These are phyloP conservation scores for Aspergillus cristatus DNA, from an alignment of 495 filamentous ascomycete genomes.

Conservation along the genomic window DNA sequence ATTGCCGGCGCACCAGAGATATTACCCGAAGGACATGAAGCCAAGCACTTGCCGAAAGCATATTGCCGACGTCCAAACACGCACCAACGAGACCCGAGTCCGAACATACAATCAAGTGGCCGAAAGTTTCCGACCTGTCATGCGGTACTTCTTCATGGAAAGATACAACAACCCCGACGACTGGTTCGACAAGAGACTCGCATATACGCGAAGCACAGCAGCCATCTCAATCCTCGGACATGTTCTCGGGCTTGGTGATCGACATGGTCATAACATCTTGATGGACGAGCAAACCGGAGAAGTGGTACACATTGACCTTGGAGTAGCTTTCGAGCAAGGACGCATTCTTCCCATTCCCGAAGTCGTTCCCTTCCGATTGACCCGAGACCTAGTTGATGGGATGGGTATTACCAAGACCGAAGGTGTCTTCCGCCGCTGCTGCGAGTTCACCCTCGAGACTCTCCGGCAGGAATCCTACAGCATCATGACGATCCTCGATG, in stretches of 20 bases:
- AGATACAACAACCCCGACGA: conserved; percentile 88
- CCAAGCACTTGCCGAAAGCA: conserved; percentile 62
- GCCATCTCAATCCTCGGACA: conserved; percentile 93
- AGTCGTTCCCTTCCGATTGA: conserved; percentile 88
- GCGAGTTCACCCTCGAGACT: conserved; percentile 93
- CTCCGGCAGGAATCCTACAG: conserved; percentile 84
- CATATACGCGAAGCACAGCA: conserved; percentile 87
- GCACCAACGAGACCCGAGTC: conserved; percentile 61
- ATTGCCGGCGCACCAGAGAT: conserved; percentile 78
- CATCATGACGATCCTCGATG: conserved; percentile 96
- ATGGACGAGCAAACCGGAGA: conserved; percentile 85
- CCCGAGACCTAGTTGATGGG: conserved; percentile 91
- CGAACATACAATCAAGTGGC: conserved; percentile 62
- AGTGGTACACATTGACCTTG: conserved; percentile 93
- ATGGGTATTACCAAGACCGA: conserved; percentile 96
- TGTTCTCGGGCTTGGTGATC: conserved; percentile 88
- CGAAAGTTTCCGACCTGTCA: conserved; percentile 81
- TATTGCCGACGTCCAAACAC: conserved; percentile 60
- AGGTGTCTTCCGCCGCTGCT: conserved; percentile 91
- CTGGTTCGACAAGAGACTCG: conserved; percentile 80
- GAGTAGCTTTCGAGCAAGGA: conserved; percentile 93
- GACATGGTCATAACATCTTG: conserved; percentile 94
- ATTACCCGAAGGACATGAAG: conserved; percentile 79
- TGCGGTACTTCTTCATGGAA: conserved; percentile 96
- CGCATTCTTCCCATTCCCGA: conserved; percentile 88